phyloP scores from a whole-genome alignment of 257 asterid genomes.

The Scutellaria minor region DNA sequence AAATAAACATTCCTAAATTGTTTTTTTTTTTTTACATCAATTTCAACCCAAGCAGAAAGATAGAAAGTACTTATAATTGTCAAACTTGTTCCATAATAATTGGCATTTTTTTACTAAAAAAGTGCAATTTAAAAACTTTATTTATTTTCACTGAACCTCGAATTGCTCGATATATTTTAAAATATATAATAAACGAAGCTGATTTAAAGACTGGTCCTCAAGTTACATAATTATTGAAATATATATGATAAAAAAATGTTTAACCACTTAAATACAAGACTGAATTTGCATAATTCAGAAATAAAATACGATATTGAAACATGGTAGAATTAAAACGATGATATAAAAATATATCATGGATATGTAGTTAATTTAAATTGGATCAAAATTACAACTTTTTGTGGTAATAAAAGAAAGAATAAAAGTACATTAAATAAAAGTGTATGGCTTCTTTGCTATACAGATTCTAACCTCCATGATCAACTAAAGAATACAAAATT shows the following conservation, averaged over 20 bases:
- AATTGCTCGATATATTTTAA: too few relatives aligned
- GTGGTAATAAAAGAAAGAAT: slow-evolving; percentile 22
- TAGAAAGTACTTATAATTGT: background rate
- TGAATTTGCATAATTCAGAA: too few relatives aligned
- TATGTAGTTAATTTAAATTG: background rate
- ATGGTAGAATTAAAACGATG: too few relatives aligned
- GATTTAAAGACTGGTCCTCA: too few relatives aligned
- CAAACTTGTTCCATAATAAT: background rate
- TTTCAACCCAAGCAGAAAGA: background rate
- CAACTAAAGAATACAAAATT: slow-evolving; percentile 43
- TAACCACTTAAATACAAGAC: too few relatives aligned
- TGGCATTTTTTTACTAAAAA: too few relatives aligned
- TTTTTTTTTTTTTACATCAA: background rate
- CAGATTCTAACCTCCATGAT: slow-evolving; percentile 30
- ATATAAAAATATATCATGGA: background rate
- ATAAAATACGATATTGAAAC: too few relatives aligned
- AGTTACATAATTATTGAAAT: too few relatives aligned
- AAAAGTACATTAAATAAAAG: background rate
- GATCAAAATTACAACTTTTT: slow-evolving; percentile 5
- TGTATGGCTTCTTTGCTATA: slow-evolving; percentile 5
- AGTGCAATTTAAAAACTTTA: too few relatives aligned
- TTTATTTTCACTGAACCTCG: too few relatives aligned
- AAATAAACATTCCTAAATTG: background rate
- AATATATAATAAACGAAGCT: too few relatives aligned
- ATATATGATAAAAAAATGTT: too few relatives aligned